Base-by-base conservation (phyloP, 1,284 basidiomycete genomes). In the Xerocomus amazonicus region DNA sequence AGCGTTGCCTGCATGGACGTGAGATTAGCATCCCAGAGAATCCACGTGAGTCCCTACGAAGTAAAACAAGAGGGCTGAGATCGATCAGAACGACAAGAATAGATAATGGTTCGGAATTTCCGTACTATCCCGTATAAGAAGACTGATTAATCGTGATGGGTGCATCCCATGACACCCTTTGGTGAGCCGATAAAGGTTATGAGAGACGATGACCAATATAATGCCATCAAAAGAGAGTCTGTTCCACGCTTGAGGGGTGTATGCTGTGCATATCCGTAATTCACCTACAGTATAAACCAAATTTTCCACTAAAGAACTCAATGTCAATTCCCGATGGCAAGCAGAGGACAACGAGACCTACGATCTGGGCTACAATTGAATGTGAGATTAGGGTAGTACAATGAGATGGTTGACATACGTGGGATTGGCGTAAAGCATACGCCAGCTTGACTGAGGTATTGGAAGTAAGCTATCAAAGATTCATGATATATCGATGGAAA, bases 111-210 rank as follows among this genome's bases (percentile, higher is more conserved):
- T 14, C 1, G 3, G 3, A 31, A 16, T 14, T 14, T 13, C 3
- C 61, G 48, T 43, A 63, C 61, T 53, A 23, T 66, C 58, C 36
- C 53, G 49, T n/a, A 40, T 32, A 12, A 63, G 62, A 37, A 53
- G 49, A 31, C 27, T 33, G 6, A 54, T 10, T 23, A 66, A 31
- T 9, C 13, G 36, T 6, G 54, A 61, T 2, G 51, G 47, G 8
- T 12, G 6, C 32, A 40, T 3, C 1, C 32, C 43, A 33, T 12
- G 14, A 12, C 34, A 34, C 16, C 37, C 44, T 2, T 6, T 38
- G 9, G 31, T 28, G 17, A 65, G 54, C 42, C 43, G 47, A 14
- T 14, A 27, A 26, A 12, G 43, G 16, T 33, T 44, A 9, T 35
- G 14, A 6, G 19, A 51, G 4, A 56, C 27, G 7, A 47, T 1